phyloP scores from a whole-genome alignment of 495 filamentous ascomycete genomes.

The Daldinia grandis region DNA sequence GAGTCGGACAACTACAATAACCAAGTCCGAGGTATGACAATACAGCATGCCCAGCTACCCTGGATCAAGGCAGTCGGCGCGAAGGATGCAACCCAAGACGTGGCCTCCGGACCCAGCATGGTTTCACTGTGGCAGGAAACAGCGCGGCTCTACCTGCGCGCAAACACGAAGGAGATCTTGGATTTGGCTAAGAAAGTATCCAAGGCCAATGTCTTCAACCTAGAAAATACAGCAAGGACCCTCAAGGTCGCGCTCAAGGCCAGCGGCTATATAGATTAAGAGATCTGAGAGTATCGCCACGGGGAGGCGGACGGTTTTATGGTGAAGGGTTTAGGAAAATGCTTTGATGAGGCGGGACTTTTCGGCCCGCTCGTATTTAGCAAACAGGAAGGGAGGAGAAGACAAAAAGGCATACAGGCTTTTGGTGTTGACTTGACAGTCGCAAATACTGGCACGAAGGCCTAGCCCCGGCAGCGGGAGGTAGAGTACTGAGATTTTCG shows the following conservation, averaged over 20 bases:
- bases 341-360: not conserved
- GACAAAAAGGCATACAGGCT: not conserved
- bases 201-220: not conserved
- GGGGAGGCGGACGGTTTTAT: not conserved
- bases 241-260: not conserved
- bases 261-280: slow-evolving; percentile 11
- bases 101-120: not conserved
- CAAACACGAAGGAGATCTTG: slow-evolving; percentile 22
- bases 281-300: not conserved
- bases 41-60: slow-evolving; percentile 56
- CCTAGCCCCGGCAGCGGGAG: not conserved
- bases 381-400: not conserved
- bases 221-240: not conserved
- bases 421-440: not conserved
- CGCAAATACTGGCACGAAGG: not conserved
- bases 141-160: slow-evolving; percentile 9
- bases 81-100: slow-evolving; percentile 5
- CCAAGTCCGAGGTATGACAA: slow-evolving; percentile 49
- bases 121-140: slow-evolving; percentile 24
- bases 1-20: slow-evolving; percentile 50
- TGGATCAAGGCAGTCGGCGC: slow-evolving; percentile 52
- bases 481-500: not conserved
- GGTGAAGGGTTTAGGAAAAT: not conserved
- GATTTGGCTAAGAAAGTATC: slow-evolving; percentile 2
- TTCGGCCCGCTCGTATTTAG: not conserved